phyloP scores from a whole-genome alignment of 139 green algal species.

The Chlorella vulgaris region DNA sequence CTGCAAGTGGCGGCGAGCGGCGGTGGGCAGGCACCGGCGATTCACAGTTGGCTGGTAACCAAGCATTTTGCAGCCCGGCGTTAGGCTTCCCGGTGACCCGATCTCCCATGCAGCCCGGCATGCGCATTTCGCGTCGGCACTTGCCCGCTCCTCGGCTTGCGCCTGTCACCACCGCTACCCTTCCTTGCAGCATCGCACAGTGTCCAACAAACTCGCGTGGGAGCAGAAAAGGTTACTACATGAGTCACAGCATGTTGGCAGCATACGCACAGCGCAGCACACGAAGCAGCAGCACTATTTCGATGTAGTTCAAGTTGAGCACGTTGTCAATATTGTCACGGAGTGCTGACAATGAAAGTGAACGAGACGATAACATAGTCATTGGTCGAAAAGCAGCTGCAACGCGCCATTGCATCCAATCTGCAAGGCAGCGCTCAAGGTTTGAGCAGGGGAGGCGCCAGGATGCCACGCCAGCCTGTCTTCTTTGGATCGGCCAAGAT shows the following conservation, averaged over 20 bases:
- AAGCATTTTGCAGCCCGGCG: not conserved
- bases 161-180: conserved; percentile 18
- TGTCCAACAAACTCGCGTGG: not conserved
- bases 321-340: too few species aligned
- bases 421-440: not conserved
- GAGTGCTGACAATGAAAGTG: too few species aligned
- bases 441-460: not conserved
- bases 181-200: not conserved
- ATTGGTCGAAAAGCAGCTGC: too few species aligned
- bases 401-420: too few species aligned
- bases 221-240: too few species aligned
- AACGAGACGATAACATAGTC: too few species aligned
- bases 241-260: too few species aligned
- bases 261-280: not conserved
- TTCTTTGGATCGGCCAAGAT: not conserved
- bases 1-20: not conserved
- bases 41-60: not conserved
- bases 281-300: too few species aligned
- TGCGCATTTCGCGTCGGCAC: not conserved
- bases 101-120: not conserved
- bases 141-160: conserved; percentile 6
- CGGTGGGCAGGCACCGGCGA: not conserved
- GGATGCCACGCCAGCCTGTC: not conserved
- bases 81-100: too few species aligned
- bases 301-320: too few species aligned